A percentile compares a stretch with the other conserved stretches of the same genome.
These are phyloP conservation scores for Chenopodium suecicum DNA, from an alignment of 148 eudicot species.

Conservation along the genomic window DNA sequence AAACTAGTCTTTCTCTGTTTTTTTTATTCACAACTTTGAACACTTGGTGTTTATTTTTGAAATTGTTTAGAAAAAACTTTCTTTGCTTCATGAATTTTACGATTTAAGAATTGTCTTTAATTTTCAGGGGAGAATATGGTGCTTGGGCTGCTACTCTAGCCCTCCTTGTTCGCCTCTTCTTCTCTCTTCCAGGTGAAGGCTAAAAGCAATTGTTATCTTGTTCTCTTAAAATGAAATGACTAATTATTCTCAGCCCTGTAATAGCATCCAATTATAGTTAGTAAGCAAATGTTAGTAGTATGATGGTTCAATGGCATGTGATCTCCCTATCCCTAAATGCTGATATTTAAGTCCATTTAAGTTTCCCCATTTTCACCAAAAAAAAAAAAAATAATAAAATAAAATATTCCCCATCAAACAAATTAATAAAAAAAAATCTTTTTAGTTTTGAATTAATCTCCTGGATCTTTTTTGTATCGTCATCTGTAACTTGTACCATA, in stretches of 20 bases:
- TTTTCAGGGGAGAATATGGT: constrained; percentile 88
- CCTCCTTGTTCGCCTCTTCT: constrained; percentile 82
- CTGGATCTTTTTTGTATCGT: too few relatives aligned
- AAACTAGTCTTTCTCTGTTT: background rate
- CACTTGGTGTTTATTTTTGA: background rate
- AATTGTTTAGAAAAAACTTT: background rate
- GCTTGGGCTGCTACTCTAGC: constrained; percentile 82
- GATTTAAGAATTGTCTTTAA: background rate
- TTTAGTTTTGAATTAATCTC: background rate
- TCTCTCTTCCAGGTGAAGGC: constrained; percentile 71
- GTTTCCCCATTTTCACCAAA: too few relatives aligned
- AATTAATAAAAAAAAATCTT: too few relatives aligned
- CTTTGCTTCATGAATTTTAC: constrained; percentile 12
- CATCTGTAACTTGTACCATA: background rate
- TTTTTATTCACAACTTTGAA: background rate
- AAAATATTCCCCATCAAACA: too few relatives aligned
- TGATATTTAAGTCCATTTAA: too few relatives aligned
- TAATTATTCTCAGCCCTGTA: background rate
- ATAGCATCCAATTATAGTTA: background rate
- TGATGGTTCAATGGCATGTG: too few relatives aligned
- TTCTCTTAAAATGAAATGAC: background rate
- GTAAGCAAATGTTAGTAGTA: background rate
- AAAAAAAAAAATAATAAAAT: too few relatives aligned
- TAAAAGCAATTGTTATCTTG: background rate
- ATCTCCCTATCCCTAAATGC: background rate